Evolutionary conservation across 805 yeast genomes (phyloP).

Genomic region (Saturnispora silvae): DNA sequence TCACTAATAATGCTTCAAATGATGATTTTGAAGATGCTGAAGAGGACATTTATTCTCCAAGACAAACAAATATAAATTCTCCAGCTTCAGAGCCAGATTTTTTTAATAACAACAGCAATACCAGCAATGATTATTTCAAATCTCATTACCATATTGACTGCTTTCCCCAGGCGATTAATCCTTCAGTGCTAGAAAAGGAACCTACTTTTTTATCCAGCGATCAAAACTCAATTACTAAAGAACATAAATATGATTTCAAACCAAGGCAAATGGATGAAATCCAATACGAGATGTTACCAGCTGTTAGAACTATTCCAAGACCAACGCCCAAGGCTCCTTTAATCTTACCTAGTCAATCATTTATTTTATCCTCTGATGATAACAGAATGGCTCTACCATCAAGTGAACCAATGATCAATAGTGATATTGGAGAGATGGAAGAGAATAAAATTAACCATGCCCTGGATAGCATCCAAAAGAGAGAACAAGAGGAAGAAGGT

Average conservation of each 20-base stretch:
- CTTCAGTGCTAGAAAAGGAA: slow-evolving; percentile 10
- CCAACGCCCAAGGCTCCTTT: slow-evolving; percentile 11
- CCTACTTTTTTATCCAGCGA: too few species aligned
- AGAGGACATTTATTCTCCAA: slow-evolving; percentile 14
- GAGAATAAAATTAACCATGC: background rate
- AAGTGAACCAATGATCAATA: background rate
- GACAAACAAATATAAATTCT: background rate
- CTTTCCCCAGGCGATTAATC: slow-evolving; percentile 5
- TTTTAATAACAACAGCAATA: background rate
- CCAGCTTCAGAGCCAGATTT: slow-evolving; percentile 7
- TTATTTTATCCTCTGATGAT: background rate
- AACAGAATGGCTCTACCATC: background rate
- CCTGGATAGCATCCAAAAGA: background rate
- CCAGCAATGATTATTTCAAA: too few species aligned
- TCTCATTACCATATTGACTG: too few species aligned
- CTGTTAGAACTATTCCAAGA: slow-evolving; percentile 12
- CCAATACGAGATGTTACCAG: slow-evolving; percentile 13
- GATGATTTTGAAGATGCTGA: background rate
- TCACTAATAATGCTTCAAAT: background rate
- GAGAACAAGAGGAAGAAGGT: background rate
- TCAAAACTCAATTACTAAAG: too few species aligned
- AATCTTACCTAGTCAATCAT: slow-evolving; percentile 5
- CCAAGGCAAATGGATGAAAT: slow-evolving; percentile 9
- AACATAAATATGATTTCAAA: slow-evolving; percentile 14
- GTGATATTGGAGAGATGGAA: too few species aligned